Conservation (phyloP, 192 early-diverging fungal species). For the Coemansia sp. region DNA sequence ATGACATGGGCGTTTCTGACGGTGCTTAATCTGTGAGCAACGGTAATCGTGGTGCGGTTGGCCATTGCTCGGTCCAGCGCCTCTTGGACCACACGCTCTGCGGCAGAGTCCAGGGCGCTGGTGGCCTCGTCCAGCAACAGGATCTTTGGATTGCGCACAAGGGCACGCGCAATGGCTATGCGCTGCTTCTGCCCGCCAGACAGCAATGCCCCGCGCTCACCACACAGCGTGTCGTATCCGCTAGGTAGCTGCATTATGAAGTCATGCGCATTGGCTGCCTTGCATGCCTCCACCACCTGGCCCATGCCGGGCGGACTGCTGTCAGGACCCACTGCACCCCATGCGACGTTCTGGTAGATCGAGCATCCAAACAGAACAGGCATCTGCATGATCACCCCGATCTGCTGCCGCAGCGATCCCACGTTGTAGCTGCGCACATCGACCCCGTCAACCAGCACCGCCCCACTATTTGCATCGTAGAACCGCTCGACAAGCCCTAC, state of each 20-base stretch:
- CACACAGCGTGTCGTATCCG: slow-evolving; percentile 85
- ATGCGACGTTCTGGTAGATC: slow-evolving; percentile 81
- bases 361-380: slow-evolving; percentile 82
- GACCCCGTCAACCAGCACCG: slow-evolving; percentile 70
- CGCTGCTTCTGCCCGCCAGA: slow-evolving; percentile 97
- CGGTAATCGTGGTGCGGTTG: slow-evolving; percentile 85
- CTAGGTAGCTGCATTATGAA: slow-evolving; percentile 73
- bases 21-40: slow-evolving; percentile 90
- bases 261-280: slow-evolving; percentile 71
- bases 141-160: slow-evolving; percentile 84
- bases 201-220: slow-evolving; percentile 77
- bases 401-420: slow-evolving; percentile 76
- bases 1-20: slow-evolving; percentile 84
- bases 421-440: slow-evolving; percentile 78
- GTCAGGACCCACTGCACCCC: slow-evolving; percentile 58
- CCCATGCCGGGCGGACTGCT: slow-evolving; percentile 66
- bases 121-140: slow-evolving; percentile 91
- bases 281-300: slow-evolving; percentile 66
- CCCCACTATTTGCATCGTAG: slow-evolving; percentile 64
- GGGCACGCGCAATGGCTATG: slow-evolving; percentile 91
- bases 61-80: slow-evolving; percentile 75
- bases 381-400: slow-evolving; percentile 90
- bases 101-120: slow-evolving; percentile 78
- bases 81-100: slow-evolving; percentile 78
- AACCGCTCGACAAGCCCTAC: slow-evolving; percentile 84